Base-by-base conservation (phyloP, 352 stramenopile genomes). In the Globisporangium okanoganense region DNA sequence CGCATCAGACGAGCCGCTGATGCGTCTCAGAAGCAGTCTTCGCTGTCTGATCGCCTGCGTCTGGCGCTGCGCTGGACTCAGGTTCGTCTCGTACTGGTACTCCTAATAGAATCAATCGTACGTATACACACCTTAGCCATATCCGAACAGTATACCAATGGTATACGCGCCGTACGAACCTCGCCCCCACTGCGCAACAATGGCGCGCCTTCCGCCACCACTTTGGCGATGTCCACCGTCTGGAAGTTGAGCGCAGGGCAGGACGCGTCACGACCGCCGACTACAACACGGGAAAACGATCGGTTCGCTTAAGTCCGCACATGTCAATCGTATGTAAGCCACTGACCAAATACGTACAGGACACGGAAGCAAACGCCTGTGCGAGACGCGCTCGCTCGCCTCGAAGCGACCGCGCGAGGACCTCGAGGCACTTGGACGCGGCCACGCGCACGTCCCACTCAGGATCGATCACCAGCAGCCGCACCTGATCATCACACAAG, bases 401-500 rank as follows among this genome's bases (percentile, higher is more conserved):
- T 27, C 54, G 57, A 38, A 91, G 75, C 4, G 71, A 67, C 41
- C 65, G 72, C 12, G 77, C 80, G 44, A 95, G 66, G 31, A 83
- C 67, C 12, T 78, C 71, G 9, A 95, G 40, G 33, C 80, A 88
- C 54, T 83, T 84, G 33, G 82, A 81, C 2, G 79, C 69, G 14
- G 86, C 86, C 38, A 93, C 79, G 25, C 86, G 83, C 5, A 87
- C 74, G 18, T 92, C 86, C 86, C 86, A 95, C 31, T 90, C 67
- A 0, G 16, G 10, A 29, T 88, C 65, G 5, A 82, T 56, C 8
- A 89, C 56, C 16, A 95, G 58, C 43, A 56, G 61, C 12, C 78
- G 76, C 18, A 92, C 64, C 65, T 93, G 71, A 40, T n/a, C 9
- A 40, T 2, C 16, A 24, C 2, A 43, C n/a, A 12, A 65, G 18